Evolutionary conservation across 192 early-diverging fungal genomes (phyloP), one percentile per base, ranked within the genome.

Genomic region (Linnemannia schmuckeri): DNA sequence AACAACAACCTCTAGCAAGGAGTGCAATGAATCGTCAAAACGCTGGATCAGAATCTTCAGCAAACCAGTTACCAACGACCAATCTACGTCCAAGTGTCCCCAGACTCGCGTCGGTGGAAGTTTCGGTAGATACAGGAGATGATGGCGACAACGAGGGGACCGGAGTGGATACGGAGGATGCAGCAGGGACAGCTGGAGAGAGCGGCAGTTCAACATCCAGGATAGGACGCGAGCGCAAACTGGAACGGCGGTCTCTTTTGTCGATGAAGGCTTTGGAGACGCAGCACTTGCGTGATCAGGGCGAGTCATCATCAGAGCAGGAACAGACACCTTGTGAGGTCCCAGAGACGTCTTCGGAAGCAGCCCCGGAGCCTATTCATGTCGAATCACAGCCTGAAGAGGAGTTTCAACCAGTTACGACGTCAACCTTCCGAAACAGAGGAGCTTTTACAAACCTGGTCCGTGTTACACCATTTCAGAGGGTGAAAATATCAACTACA

Each of bases 161-260:
- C 46, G 75, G 85, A 6, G 49, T 75, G 44, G 88, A 87, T 9
- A 78, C 78, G 15, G 90, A 89, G 15, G 85, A 89, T 71, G 82
- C 77, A 22, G 77, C 66, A 27, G 77, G 76, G 3, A 79, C 77
- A 7, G 75, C 82, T n/a, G 82, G 79, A 27, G 82, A 84, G 33
- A 69, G 77, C 44, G 44, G 44, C 6, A 52, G 72, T 17, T 72
- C 7, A 8, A 55, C 12, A 20, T 57, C 80, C 24, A 42, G 40
- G 27, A 20, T 69, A 37, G 63, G 55, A 12, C 47, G 77, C 37
- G 74, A 37, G 4, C 40, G 18, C 22, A 71, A 74, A 63, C 30
- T 22, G 7, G 37, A 47, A 12, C 75, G 80, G 49, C 40, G 75
- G 20, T 24, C 75, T 13, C 61, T 66, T 13, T 66, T 66, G 30